Percentiles rank a stretch among this genome's conserved stretches.
phyloP scores from a whole-genome alignment of 2,329 filamentous ascomycete genomes.

The Fusarium sp. region DNA sequence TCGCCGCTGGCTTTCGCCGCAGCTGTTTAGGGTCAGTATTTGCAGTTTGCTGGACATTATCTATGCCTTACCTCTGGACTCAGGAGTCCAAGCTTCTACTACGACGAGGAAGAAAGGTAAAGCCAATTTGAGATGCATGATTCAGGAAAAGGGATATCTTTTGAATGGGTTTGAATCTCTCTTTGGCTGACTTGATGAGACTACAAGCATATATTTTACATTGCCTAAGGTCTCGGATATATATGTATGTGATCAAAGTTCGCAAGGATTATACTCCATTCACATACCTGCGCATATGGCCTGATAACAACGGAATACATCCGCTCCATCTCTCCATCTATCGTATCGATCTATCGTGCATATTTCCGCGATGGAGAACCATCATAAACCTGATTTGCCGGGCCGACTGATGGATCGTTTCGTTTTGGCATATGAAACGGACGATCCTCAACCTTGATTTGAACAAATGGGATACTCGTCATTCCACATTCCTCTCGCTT shows the following conservation, averaged over 20 bases:
- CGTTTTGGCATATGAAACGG: slow-evolving; percentile 1
- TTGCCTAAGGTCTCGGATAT: not conserved
- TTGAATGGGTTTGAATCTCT: accelerated
- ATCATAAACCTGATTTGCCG: not conserved
- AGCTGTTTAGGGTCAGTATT: not conserved
- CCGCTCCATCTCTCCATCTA: not conserved
- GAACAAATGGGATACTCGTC: not conserved
- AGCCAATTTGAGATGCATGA: not conserved
- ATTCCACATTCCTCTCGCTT: not conserved
- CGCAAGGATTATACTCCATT: not conserved
- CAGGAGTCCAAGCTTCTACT: slow-evolving; percentile 14
- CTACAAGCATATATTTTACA: not conserved
- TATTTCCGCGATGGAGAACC: not conserved
- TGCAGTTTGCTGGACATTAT: too few relatives aligned
- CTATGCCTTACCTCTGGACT: slow-evolving; percentile 10
- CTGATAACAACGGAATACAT: not conserved
- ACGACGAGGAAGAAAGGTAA: not conserved
- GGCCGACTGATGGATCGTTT: not conserved
- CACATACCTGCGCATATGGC: not conserved
- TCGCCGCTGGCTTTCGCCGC: not conserved
- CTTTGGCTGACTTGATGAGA: not conserved
- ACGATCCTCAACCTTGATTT: not conserved
- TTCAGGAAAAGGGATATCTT: accelerated
- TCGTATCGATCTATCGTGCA: not conserved
- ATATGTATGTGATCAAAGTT: not conserved